These are phyloP conservation scores for Trypanosoma theileri DNA, from an alignment of 208 protist species.

Conservation along the genomic window DNA sequence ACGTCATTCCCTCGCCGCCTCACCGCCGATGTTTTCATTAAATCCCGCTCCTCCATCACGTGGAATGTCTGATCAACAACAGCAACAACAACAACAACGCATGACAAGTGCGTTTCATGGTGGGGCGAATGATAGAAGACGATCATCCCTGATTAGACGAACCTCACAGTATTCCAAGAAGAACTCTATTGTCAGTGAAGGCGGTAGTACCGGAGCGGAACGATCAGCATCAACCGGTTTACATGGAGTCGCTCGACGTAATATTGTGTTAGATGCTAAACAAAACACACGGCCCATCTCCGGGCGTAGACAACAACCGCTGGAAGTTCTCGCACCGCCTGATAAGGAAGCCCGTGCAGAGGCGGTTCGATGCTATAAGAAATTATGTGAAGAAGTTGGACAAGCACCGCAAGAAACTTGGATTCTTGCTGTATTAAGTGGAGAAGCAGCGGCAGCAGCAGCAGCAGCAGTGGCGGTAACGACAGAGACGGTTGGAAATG, in stretches of 20 bases:
- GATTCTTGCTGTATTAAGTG: constrained; percentile 33
- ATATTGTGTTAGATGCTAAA: constrained; percentile 30
- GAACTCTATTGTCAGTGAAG: neutral
- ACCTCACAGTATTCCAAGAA: neutral
- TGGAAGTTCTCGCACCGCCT: neutral
- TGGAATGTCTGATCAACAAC: constrained; percentile 7
- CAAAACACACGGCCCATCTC: neutral
- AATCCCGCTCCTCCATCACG: constrained; percentile 1
- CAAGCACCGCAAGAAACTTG: constrained; percentile 63
- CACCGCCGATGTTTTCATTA: constrained; percentile 6
- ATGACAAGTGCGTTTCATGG: constrained; percentile 6
- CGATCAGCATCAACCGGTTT: neutral
- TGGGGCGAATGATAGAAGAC: constrained; percentile 2
- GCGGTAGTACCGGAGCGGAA: neutral
- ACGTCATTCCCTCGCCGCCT: constrained; percentile 15
- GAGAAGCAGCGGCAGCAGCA: neutral
- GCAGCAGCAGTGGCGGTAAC: neutral
- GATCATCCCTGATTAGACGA: neutral
- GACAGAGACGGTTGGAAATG: neutral
- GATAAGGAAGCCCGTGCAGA: constrained; percentile 30
- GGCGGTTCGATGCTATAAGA: constrained; percentile 42
- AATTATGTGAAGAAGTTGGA: constrained; percentile 50
- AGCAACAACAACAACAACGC: neutral
- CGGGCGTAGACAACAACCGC: neutral
- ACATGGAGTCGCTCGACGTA: constrained; percentile 8